These are phyloP conservation scores for Nitzschia sp. DNA, from an alignment of 108 stramenopile genomes.

Conservation along the genomic window DNA sequence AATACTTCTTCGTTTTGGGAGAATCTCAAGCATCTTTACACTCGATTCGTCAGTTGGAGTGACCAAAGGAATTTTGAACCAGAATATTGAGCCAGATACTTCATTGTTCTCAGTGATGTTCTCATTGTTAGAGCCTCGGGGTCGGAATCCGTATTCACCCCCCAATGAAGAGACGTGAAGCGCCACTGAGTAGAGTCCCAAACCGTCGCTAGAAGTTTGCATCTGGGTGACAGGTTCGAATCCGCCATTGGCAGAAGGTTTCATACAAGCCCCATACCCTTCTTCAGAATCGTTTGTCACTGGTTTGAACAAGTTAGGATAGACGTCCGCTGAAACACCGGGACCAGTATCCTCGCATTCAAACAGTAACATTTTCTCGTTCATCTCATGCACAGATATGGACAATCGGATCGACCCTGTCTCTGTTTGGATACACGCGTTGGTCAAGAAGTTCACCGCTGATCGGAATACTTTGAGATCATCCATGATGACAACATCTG, in stretches of 20 bases:
- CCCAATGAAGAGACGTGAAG: slow-evolving; percentile 46
- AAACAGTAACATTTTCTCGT: slow-evolving; percentile 37
- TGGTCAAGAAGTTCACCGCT: slow-evolving; percentile 70
- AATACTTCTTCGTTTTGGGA: too few relatives aligned
- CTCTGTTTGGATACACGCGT: slow-evolving; percentile 55
- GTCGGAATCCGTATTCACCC: slow-evolving; percentile 61
- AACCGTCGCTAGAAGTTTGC: slow-evolving; percentile 27
- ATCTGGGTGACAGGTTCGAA: not conserved
- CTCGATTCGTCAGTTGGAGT: too few relatives aligned
- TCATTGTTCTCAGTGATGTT: not conserved
- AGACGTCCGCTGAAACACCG: slow-evolving; percentile 47
- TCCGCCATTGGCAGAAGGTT: slow-evolving; percentile 1
- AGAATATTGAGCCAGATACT: slow-evolving; percentile 51
- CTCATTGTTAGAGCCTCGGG: slow-evolving; percentile 20
- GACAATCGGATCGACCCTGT: slow-evolving; percentile 49
- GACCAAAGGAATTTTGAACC: slow-evolving; percentile 66
- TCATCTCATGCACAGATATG: slow-evolving; percentile 22
- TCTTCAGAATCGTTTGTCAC: slow-evolving; percentile 18
- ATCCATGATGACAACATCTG: slow-evolving; percentile 45
- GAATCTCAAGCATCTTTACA: too few relatives aligned
- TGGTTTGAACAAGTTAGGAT: slow-evolving; percentile 53
- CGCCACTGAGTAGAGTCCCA: slow-evolving; percentile 68
- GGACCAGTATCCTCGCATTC: slow-evolving; percentile 70
- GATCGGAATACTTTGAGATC: slow-evolving; percentile 66
- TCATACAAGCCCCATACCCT: slow-evolving; percentile 6